Percentiles rank a stretch among this genome's conserved stretches.
phyloP scores from a whole-genome alignment of 257 asterid genomes.

The Paraleonurus japonicus region DNA sequence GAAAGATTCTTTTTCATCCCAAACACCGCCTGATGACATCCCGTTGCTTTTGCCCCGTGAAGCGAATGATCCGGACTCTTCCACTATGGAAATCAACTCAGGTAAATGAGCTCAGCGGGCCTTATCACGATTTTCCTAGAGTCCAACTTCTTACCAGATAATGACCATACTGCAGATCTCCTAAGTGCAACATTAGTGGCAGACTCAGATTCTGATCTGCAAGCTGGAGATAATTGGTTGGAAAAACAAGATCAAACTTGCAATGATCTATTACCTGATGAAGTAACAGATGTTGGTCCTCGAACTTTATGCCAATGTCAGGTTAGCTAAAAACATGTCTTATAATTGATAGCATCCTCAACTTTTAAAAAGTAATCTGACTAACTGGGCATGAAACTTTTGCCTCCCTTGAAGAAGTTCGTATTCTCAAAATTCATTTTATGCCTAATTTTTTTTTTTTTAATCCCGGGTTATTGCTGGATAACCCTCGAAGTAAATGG shows the following conservation, averaged over 20 bases:
- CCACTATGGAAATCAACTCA: constrained; percentile 34
- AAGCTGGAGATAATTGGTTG: constrained; percentile 47
- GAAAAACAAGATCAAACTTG: constrained; percentile 52
- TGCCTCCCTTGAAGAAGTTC: not conserved
- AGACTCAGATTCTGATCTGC: constrained; percentile 28
- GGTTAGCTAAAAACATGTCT: constrained; percentile 42
- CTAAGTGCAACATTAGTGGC: constrained; percentile 26
- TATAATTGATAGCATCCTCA: not conserved
- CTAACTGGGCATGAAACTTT: not conserved
- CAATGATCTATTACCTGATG: constrained; percentile 44
- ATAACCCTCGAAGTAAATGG: not conserved
- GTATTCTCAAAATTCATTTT: not conserved
- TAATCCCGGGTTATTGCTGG: too few relatives aligned
- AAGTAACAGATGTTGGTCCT: constrained; percentile 70
- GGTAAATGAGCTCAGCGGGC: constrained; percentile 23
- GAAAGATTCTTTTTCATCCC: constrained; percentile 54
- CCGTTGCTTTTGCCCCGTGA: constrained; percentile 92
- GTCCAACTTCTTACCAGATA: constrained; percentile 17
- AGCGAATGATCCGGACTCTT: constrained; percentile 46
- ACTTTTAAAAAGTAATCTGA: not conserved
- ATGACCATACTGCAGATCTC: constrained; percentile 23
- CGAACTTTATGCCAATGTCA: constrained; percentile 72
- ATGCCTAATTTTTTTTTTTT: too few relatives aligned
- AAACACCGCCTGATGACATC: constrained; percentile 71
- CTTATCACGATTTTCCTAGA: constrained; percentile 16